Evolutionary conservation across 805 yeast genomes (phyloP).

Genomic region (Starmerella sp.): DNA sequence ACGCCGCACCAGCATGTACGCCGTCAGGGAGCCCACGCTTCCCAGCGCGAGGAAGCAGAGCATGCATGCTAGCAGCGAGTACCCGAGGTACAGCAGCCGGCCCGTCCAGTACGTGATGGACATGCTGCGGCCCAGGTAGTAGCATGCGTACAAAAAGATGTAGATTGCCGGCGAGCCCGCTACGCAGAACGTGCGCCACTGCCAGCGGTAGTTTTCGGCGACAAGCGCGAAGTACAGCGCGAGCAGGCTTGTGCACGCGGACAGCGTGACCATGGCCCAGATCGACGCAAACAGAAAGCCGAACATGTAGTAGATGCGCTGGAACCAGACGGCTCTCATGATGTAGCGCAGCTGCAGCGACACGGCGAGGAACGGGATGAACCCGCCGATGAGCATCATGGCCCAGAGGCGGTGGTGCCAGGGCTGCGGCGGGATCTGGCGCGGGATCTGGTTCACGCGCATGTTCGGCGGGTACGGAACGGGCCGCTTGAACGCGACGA

Average conservation of each 20-base stretch:
- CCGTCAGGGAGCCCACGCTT: slow-evolving; percentile 69
- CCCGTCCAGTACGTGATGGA: slow-evolving; percentile 68
- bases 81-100: slow-evolving; percentile 69
- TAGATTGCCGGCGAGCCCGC: slow-evolving; percentile 86
- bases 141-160: slow-evolving; percentile 70
- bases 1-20: slow-evolving; percentile 59
- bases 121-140: slow-evolving; percentile 37
- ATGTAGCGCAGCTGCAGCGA: slow-evolving; percentile 92
- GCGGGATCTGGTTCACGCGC: slow-evolving; percentile 86
- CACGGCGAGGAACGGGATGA: slow-evolving; percentile 89
- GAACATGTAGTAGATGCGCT: slow-evolving; percentile 90
- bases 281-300: slow-evolving; percentile 89
- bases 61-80: slow-evolving; percentile 59
- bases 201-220: slow-evolving; percentile 92
- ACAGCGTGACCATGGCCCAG: slow-evolving; percentile 68
- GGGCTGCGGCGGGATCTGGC: slow-evolving; percentile 90
- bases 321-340: slow-evolving; percentile 85
- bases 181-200: slow-evolving; percentile 80
- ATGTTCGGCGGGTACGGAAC: slow-evolving; percentile 55
- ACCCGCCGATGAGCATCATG: slow-evolving; percentile 65
- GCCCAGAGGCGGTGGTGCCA: slow-evolving; percentile 63
- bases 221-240: slow-evolving; percentile 76
- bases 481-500: slow-evolving; percentile 56
- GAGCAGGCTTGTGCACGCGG: slow-evolving; percentile 67
- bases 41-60: slow-evolving; percentile 77